Conservation (phyloP, 2,329 filamentous ascomycete species). For the Didymella keratinophila region DNA sequence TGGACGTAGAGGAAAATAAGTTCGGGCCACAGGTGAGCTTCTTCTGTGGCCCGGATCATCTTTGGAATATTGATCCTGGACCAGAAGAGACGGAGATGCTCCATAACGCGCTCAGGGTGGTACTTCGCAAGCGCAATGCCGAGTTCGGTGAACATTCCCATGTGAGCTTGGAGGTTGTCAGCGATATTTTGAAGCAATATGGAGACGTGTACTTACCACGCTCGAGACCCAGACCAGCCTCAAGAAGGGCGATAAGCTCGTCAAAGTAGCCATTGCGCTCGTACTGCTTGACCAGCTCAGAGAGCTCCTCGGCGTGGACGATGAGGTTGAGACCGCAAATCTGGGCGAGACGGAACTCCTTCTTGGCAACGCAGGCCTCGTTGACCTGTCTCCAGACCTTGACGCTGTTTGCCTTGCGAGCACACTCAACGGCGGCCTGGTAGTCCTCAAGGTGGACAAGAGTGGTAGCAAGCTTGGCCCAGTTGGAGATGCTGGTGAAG, state of each 20-base stretch:
- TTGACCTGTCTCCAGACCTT: conserved; percentile 99
- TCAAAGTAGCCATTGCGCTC: conserved; percentile 98
- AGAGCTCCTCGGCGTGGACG: conserved; percentile 93
- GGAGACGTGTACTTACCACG: neutral
- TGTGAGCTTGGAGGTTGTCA: conserved; percentile 64
- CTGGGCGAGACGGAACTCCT: conserved; percentile 97
- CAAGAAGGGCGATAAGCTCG: conserved; percentile 91
- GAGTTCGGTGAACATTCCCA: conserved; percentile 96
- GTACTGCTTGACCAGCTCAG: conserved; percentile 93
- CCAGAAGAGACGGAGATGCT: conserved; percentile 99
- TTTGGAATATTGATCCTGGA: conserved; percentile 96
- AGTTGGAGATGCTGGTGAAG: conserved; percentile 98
- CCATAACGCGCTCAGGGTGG: conserved; percentile 95
- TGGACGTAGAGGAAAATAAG: conserved; percentile 98
- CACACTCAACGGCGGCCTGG: conserved; percentile 96
- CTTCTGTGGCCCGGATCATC: conserved; percentile 91
- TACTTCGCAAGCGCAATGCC: conserved; percentile 94
- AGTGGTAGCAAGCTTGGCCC: conserved; percentile 97
- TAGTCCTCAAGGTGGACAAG: conserved; percentile 97
- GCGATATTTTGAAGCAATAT: neutral
- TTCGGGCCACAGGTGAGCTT: conserved; percentile 96
- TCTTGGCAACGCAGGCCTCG: conserved; percentile 93
- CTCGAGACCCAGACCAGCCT: conserved; percentile 85
- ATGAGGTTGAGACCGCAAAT: conserved; percentile 99
- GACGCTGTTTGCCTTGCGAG: conserved; percentile 97